Conservation (phyloP, 2,329 filamentous ascomycete genomes). For the Lachnellula hyalina region DNA sequence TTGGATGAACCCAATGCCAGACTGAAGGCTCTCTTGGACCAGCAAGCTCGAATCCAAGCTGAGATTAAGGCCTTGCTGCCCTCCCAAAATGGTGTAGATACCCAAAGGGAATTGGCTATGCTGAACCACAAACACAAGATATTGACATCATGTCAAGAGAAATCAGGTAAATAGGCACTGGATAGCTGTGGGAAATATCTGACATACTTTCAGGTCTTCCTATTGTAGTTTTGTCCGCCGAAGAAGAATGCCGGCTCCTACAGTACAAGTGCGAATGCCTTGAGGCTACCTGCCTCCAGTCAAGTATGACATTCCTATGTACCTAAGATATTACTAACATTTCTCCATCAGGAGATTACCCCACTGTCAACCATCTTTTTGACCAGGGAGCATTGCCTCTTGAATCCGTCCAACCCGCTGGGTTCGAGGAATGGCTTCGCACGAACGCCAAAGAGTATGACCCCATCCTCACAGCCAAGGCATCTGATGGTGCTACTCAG, state of each 20-base stretch:
- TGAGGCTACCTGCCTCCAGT: not conserved
- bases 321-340: not conserved
- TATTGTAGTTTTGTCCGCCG: not conserved
- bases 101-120: not conserved
- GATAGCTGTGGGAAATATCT: not conserved
- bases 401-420: not conserved
- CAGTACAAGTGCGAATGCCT: constrained; percentile 1
- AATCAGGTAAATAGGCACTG: not conserved
- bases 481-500: not conserved
- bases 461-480: not conserved
- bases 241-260: not conserved
- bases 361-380: not conserved
- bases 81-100: not conserved
- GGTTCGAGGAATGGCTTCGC: not conserved
- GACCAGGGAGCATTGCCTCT: not conserved
- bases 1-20: not conserved
- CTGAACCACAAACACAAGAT: constrained; percentile 1
- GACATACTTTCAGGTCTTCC: not conserved
- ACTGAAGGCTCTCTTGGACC: not conserved
- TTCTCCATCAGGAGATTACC: not conserved
- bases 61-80: not conserved
- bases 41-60: not conserved
- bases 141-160: not conserved
- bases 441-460: not conserved
- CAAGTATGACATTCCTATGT: not conserved